These are phyloP conservation scores for Pseudogymnoascus destructans DNA, from an alignment of 2,329 filamentous ascomycete genomes.

Conservation along the genomic window DNA sequence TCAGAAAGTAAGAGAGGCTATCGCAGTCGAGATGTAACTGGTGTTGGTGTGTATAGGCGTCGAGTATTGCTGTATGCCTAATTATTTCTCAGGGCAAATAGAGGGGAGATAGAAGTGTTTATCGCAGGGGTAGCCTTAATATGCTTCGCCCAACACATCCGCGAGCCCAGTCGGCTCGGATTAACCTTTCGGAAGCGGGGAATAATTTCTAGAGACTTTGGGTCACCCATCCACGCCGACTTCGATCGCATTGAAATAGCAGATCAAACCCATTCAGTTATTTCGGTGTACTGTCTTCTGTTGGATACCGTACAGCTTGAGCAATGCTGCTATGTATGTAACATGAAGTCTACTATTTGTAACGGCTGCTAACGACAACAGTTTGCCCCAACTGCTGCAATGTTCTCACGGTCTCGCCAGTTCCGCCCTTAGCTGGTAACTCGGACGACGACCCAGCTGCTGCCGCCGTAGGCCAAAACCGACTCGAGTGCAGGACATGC, in stretches of 20 bases:
- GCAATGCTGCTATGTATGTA: conserved; percentile 55
- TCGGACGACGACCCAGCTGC: conserved; percentile 17
- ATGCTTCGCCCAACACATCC: background rate
- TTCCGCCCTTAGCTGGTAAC: conserved; percentile 27
- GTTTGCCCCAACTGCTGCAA: conserved; percentile 79
- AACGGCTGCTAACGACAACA: conserved; percentile 25
- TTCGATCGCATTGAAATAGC: background rate
- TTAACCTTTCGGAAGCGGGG: conserved; percentile 8
- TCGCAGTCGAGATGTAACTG: background rate
- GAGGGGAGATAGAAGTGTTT: background rate
- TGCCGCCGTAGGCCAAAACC: conserved; percentile 43
- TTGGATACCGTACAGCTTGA: background rate
- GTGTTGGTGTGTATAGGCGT: background rate
- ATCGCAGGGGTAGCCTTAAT: conserved; percentile 4
- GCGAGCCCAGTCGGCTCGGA: conserved; percentile 4
- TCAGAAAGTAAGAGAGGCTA: background rate
- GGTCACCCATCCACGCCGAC: background rate
- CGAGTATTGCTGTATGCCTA: background rate
- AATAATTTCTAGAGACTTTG: background rate
- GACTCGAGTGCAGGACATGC: conserved; percentile 90
- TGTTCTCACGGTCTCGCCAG: conserved; percentile 57
- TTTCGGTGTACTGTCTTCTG: background rate
- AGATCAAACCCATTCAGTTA: background rate
- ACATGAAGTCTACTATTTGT: conserved; percentile 5
- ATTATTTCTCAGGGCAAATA: background rate